Base-by-base conservation (phyloP, 352 stramenopile species). In the Discostella stelligera region DNA sequence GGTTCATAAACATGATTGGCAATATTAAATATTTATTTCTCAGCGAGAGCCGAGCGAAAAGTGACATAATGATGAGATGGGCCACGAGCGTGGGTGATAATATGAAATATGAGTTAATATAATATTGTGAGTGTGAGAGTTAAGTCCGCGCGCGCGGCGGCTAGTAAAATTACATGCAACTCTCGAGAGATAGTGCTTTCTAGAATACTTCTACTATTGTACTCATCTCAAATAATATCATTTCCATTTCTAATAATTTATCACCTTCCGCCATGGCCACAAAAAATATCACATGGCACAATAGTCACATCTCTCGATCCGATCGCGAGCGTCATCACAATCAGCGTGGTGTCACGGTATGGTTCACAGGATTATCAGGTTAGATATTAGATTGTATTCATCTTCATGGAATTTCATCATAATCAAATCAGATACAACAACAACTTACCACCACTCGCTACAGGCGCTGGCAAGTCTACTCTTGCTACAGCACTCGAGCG, bases 281-380 rank as follows among this genome's bases (percentile, higher is more conserved):
- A 25, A 44, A 80, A 25, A 44, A 80, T 49, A 76, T 80, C 20
- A 75, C 73, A 11, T 80, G 73, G 73, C 73, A 80, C 49, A 54
- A 67, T 46, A 67, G 59, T 39, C 48, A 71, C 44, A 48, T 80
- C 32, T 66, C 66, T 53, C 66, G 66, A 21, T 55, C 52, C 1
- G 73, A 80, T 63, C 53, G 59, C 25, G 60, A 76, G 37, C 14
- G 44, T 60, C 66, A 67, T 49, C 74, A 77, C 4, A 81, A 82
- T 41, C 95, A 98, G 69, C 96, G 97, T 63, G 95, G 95, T n/a
- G 93, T 95, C 2, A 98, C 96, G 32, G 60, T 67, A 58, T 62
- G 96, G 96, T 97, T 99, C 79, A 99, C 96, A 10, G 96, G 96
- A 10, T 87, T 98, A 13, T 97, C 91, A n/a, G 52, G 52, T 60